Evolutionary conservation across 2,329 filamentous ascomycete genomes (phyloP).

Genomic region (Metarhizium rileyi): DNA sequence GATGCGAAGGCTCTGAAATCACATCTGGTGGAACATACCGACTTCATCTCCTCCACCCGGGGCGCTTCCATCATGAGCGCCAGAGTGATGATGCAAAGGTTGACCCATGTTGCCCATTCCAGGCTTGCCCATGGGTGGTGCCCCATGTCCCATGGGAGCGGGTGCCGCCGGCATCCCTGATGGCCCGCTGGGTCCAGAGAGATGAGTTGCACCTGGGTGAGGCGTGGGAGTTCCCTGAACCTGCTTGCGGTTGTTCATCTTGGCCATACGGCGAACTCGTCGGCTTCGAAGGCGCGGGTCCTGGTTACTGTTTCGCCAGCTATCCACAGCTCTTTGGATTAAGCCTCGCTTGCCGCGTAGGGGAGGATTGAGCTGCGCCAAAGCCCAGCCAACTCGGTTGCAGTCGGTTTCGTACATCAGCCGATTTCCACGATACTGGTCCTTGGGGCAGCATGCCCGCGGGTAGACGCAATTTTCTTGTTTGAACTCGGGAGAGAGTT

Average conservation of each 20-base stretch:
- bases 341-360: constrained; percentile 88
- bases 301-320: constrained; percentile 98
- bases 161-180: constrained; percentile 53
- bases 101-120: constrained; percentile 57
- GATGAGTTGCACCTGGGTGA: constrained; percentile 48
- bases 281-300: constrained; percentile 85
- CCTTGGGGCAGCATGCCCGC: constrained; percentile 86
- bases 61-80: constrained; percentile 41
- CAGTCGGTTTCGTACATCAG: constrained; percentile 97
- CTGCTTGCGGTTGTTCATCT: constrained; percentile 81
- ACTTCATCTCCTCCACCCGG: constrained; percentile 71
- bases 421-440: constrained; percentile 92
- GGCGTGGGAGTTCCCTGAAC: constrained; percentile 48
- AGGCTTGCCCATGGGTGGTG: constrained; percentile 52
- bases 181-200: constrained; percentile 57
- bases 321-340: constrained; percentile 94
- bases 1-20: constrained; percentile 34
- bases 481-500: constrained; percentile 81
- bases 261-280: constrained; percentile 88
- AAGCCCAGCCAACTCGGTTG: constrained; percentile 98
- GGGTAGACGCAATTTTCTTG: constrained; percentile 98
- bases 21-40: constrained; percentile 93
- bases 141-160: constrained; percentile 50
- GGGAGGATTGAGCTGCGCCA: constrained; percentile 85
- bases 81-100: constrained; percentile 52